Evolutionary conservation across 148 eudicot species (phyloP), one percentile per base, ranked within the genome.

Genomic region (Agrostemma githago): DNA sequence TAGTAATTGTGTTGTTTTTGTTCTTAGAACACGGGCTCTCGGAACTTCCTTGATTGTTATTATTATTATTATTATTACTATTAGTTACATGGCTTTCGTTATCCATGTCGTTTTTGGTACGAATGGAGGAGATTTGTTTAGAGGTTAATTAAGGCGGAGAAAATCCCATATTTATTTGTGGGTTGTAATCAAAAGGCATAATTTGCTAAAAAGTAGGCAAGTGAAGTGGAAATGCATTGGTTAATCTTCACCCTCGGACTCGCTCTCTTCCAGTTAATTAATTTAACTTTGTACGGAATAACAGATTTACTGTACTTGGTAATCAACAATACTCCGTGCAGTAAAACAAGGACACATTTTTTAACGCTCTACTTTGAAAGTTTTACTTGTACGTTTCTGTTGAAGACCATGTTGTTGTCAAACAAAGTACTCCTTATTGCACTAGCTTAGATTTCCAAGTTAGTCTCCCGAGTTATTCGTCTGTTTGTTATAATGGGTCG

Each of bases 121-220:
- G 58, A 51, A 57, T 70, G 76, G 68, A 72, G 69, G 72, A 71
- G 76, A 76, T 58, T 73, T 62, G 39, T 68, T 61, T 62, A 68
- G 61, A 63, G 64, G 12, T 42, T 20, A 73, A 63, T 42, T 20
- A 73, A 63, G 78, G 58, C 78, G 16, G 65, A 58, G 26, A 34
- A 26, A 5, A 5, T 44, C 34, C 34, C 34, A 26, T 26, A 26
- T 43, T 58, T 12, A 70, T 42, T 26, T 41, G 15, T 67, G 73
- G 42, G 62, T 17, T 73, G 77, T 72, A 77, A 77, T 70, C 71
- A 80, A 72, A 82, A 79, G 86, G 83, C 82, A 81, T 3, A 69
- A 82, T 14, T 43, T 80, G 82, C 92, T 79, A 6, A 74, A 83
- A 81, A 74, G 53, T 70, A 86, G 92, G 87, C 92, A 65, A 67